Evolutionary conservation across 495 filamentous ascomycete genomes (phyloP).

Genomic region (Oleoguttula mirabilis): DNA sequence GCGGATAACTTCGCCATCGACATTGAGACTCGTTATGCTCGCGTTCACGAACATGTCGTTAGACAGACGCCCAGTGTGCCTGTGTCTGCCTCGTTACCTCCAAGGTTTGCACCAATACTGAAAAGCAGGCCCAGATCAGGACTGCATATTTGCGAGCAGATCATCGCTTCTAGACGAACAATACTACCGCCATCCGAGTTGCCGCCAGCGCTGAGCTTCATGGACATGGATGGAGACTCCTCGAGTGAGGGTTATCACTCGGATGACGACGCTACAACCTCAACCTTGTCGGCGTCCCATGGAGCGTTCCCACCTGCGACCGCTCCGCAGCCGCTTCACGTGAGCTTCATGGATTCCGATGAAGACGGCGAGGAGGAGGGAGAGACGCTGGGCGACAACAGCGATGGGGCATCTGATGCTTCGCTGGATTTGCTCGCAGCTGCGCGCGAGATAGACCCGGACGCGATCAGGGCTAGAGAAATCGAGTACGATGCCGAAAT

Average conservation of each 20-base stretch:
- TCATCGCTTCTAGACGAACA: conserved; percentile 20
- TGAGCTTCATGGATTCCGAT: conserved; percentile 6
- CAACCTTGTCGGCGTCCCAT: conserved; percentile 1
- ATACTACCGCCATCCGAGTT: conserved; percentile 25
- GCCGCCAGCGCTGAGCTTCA: conserved; percentile 24
- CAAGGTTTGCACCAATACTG: conserved; percentile 17
- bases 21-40: conserved; percentile 38
- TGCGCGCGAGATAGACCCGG: conserved; percentile 26
- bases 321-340: conserved; percentile 15
- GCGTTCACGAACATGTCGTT: conserved; percentile 6
- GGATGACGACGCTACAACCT: conserved; percentile 19
- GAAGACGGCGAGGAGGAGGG: conserved; percentile 9
- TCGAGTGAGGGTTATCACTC: conserved; percentile 17
- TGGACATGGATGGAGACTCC: conserved; percentile 19
- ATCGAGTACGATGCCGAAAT: conserved; percentile 28
- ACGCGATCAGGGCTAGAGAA: conserved; percentile 19
- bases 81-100: conserved; percentile 14
- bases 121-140: background rate
- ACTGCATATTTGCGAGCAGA: conserved; percentile 16
- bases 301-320: conserved; percentile 6
- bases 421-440: conserved; percentile 27
- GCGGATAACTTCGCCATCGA: conserved; percentile 54
- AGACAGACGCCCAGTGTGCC: conserved; percentile 5
- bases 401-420: conserved; percentile 14
- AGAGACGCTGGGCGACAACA: conserved; percentile 6